Conservation (phyloP, 2,329 filamentous ascomycete species). For the Juglanconis sp. region DNA sequence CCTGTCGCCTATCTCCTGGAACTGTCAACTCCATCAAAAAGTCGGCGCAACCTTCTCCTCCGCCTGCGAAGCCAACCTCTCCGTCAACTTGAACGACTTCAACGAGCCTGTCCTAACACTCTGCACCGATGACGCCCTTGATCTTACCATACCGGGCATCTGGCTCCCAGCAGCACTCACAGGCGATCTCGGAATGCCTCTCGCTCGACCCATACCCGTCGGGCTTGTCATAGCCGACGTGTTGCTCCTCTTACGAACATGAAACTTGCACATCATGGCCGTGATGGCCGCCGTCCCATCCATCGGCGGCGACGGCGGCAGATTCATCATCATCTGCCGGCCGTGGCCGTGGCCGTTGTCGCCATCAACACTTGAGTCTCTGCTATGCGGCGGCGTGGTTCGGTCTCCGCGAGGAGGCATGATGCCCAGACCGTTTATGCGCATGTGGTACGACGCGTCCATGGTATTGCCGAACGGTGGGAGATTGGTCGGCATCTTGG, state of each 20-base stretch:
- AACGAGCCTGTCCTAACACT: constrained; percentile 18
- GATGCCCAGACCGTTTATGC: constrained; percentile 10
- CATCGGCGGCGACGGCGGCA: constrained; percentile 28
- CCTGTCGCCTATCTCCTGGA: too few species aligned
- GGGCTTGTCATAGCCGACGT: not conserved
- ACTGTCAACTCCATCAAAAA: constrained; percentile 15
- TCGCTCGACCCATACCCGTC: not conserved
- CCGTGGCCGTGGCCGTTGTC: constrained; percentile 15
- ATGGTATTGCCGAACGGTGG: constrained; percentile 32
- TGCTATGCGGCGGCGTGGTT: constrained; percentile 33
- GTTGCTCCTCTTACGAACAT: constrained; percentile 18
- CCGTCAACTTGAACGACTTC: constrained; percentile 22
- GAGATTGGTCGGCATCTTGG: constrained; percentile 34
- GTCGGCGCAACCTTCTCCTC: constrained; percentile 25
- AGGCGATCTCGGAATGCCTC: not conserved
- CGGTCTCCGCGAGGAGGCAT: constrained; percentile 7
- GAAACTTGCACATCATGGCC: constrained; percentile 32
- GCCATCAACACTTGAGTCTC: constrained; percentile 27
- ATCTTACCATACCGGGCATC: constrained; percentile 20
- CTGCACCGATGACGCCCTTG: constrained; percentile 22
- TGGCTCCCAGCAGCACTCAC: not conserved
- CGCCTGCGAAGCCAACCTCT: constrained; percentile 18
- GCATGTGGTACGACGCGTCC: constrained; percentile 23
- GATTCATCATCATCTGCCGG: constrained; percentile 7
- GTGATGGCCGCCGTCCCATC: constrained; percentile 27